Base-by-base conservation (phyloP, 805 yeast species). In the Kregervanrija fluxuum region DNA sequence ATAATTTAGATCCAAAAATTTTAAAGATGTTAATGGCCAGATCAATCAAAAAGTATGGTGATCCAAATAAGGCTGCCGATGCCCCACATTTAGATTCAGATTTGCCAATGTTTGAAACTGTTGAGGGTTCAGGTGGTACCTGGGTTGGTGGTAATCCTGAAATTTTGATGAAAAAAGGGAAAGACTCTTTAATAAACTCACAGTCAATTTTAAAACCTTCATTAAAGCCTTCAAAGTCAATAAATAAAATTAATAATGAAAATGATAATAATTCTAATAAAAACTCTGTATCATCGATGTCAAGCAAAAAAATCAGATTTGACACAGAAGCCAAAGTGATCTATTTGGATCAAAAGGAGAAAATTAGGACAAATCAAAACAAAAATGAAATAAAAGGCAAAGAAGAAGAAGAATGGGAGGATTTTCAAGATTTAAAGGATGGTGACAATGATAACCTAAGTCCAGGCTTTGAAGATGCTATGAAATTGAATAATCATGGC, bases 1-100 rank as follows among this genome's bases (percentile, higher is more conserved):
- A 70, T n/a, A 69, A 73, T 0, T 66, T 90, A 59, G 82, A 85
- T 60, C 95, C 95, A 0, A 71, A 70, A 44, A 70, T 88, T 16
- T 61, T 90, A 38, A 71, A 78, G 51, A 71, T 77, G 46, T 59
- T 85, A 35, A 57, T 84, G 53, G 66, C 70, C 31, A 71, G 84
- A 57, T 80, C 77, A 40, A 78, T 78, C 48, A 70, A 70, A 38
- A 72, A 80, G 46, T 50, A 58, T 8, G 53, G 50, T n/a, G 37
- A 40, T 28, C 46, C 53, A 33, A 64, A 61, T 13, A 56, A 53
- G 5, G 53, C 35, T n/a, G 22, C 30, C 12, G 33, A 39, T n/a
- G 30, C 16, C 33, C 17, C 37, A 17, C 12, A 15, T 30, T 39
- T 28, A 22, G 33, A 34, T 15, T 13, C 14, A 12, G n/a, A 34